Base-by-base conservation (phyloP, 768 basidiomycete genomes). In the Phlebiopsis flavidoalba region DNA sequence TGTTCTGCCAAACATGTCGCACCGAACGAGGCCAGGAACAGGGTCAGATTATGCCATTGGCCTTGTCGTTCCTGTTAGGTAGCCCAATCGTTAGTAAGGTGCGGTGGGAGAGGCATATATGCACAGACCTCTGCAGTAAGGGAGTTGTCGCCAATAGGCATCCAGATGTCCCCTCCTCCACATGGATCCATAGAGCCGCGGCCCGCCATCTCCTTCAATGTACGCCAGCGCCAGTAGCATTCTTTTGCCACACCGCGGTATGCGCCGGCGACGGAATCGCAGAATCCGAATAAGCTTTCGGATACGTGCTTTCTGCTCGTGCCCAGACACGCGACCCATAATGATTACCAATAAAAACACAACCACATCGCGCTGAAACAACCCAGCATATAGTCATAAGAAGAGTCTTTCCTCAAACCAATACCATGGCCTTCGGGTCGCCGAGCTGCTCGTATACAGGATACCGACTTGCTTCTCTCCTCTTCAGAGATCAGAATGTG, bases 41-140 rank as follows among this genome's bases (percentile, higher is more conserved):
- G 74, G 0, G 89, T 87, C 12, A 93, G 75, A 68, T 95, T 93
- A 66, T 91, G 87, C 93, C 94, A 97, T 65, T 93, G 89, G 40
- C 79, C 82, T 46, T 86, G 82, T 64, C 84, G 80, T 19, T 92
- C 90, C 90, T 93, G 57, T 15, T 35, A 36, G 43, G 31, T 40
- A 26, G 62, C 60, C 15, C 67, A 46, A 17, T 53, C 8, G 53
- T 68, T 26, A 65, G 61, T 53, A 22, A 6, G 6, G 26, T 31
- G 26, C 26, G 26, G 26, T 6, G 26, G 26, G 26, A 31, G 26
- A 31, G 3, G 26, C 26, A 31, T 31, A 48, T 17, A 31, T 48
- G 12, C 48, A 21, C 51, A 24, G 61, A 80, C 79, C 68, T 81
- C 79, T 7, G 69, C 64, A 5, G 74, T 68, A 61, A 79, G 64